These are phyloP conservation scores for Monosporascus cannonballus DNA, from an alignment of 2,329 filamentous ascomycete species.

Conservation along the genomic window DNA sequence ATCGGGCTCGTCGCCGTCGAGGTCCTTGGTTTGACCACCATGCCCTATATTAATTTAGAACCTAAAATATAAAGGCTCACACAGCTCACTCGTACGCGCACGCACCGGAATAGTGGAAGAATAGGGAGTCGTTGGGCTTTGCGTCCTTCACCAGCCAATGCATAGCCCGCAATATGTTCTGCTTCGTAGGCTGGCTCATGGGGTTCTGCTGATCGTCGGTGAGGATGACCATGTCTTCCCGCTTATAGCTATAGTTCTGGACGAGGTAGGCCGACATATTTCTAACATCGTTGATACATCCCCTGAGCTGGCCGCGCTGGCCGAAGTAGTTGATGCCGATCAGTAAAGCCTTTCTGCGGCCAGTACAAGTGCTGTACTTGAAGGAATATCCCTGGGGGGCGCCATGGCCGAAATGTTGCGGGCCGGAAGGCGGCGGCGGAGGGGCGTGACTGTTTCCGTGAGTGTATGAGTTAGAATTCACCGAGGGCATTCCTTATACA, in stretches of 20 bases:
- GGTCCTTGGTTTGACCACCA: conserved; percentile 67
- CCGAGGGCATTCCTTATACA: conserved; percentile 30
- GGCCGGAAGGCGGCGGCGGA: conserved; percentile 57
- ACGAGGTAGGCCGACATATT: conserved; percentile 93
- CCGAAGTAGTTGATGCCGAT: conserved; percentile 98
- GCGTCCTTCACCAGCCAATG: conserved; percentile 97
- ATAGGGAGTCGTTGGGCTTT: conserved; percentile 84
- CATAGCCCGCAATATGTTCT: conserved; percentile 93
- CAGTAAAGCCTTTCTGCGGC: conserved; percentile 78
- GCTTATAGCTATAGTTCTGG: conserved; percentile 83
- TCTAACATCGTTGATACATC: conserved; percentile 95
- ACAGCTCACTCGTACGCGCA: conserved; percentile 2
- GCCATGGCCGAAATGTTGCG: conserved; percentile 72
- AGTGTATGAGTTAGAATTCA: conserved; percentile 46
- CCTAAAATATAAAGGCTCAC: neutral
- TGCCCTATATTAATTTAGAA: conserved; percentile 47
- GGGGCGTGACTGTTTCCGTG: conserved; percentile 55
- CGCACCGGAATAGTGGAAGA: conserved; percentile 92
- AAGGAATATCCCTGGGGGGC: conserved; percentile 77
- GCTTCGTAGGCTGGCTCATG: conserved; percentile 94
- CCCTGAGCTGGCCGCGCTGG: conserved; percentile 81
- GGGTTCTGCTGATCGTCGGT: conserved; percentile 96
- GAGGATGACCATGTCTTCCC: conserved; percentile 94
- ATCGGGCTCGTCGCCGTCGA: conserved; percentile 71
- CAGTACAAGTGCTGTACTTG: conserved; percentile 88